Conservation (phyloP, 495 filamentous ascomycete species). For the Neurospora sp. region DNA sequence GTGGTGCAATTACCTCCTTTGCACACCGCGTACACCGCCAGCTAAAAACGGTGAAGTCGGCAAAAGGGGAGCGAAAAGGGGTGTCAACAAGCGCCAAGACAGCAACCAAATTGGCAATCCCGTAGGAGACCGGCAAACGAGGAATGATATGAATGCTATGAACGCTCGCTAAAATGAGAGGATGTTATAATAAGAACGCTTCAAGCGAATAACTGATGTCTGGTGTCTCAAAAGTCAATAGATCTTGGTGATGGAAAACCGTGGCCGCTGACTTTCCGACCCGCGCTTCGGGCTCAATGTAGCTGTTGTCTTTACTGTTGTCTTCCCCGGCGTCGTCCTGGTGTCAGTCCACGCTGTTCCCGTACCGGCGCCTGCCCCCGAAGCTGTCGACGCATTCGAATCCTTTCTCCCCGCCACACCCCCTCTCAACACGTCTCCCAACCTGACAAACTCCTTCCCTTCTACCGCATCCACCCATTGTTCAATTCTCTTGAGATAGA, state of each 20-base stretch:
- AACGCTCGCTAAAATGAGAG: background rate
- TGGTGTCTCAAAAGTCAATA: background rate
- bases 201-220: background rate
- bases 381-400: slow-evolving; percentile 1
- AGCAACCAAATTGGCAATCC: background rate
- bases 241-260: background rate
- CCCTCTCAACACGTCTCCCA: slow-evolving; percentile 19
- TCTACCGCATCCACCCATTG: slow-evolving; percentile 20
- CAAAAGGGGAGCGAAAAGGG: background rate
- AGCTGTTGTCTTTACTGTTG: background rate
- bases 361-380: background rate
- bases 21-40: background rate
- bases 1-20: background rate
- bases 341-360: background rate
- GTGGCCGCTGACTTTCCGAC: background rate
- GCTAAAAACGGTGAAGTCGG: background rate
- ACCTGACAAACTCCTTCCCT: slow-evolving; percentile 13
- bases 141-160: background rate
- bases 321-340: background rate
- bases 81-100: background rate
- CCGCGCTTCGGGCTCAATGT: background rate
- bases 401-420: slow-evolving; percentile 1
- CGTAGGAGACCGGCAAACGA: background rate
- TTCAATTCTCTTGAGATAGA: slow-evolving; percentile 18
- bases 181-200: background rate